A percentile compares a stretch with the other conserved stretches of the same genome.
Evolutionary conservation across 495 filamentous ascomycete genomes (phyloP).

Genomic region (Oidiodendron maius): DNA sequence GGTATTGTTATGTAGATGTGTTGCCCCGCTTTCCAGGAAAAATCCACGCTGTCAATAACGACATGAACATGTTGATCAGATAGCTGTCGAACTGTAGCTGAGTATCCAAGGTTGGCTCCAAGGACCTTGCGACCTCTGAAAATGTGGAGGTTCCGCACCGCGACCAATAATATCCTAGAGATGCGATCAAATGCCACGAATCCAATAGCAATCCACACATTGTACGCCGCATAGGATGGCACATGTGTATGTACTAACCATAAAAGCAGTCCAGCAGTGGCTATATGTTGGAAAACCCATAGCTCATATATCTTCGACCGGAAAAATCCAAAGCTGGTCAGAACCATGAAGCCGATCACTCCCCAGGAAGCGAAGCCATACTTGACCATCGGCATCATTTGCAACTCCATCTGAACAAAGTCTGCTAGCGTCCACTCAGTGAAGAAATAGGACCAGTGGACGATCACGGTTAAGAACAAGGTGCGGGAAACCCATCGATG

Average conservation of each 20-base stretch:
- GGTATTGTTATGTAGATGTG: slow-evolving; percentile 74
- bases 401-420: slow-evolving; percentile 55
- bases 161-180: slow-evolving; percentile 38
- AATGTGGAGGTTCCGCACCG: slow-evolving; percentile 59
- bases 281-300: slow-evolving; percentile 75
- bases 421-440: slow-evolving; percentile 59
- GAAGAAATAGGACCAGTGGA: slow-evolving; percentile 72
- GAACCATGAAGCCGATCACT: slow-evolving; percentile 63
- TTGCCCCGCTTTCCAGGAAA: slow-evolving; percentile 72
- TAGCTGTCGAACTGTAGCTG: slow-evolving; percentile 57
- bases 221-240: slow-evolving; percentile 45
- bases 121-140: slow-evolving; percentile 25
- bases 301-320: slow-evolving; percentile 68
- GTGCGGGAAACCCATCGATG: slow-evolving; percentile 76
- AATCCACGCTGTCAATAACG: slow-evolving; percentile 60
- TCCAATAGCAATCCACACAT: slow-evolving; percentile 70
- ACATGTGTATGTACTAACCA: slow-evolving; percentile 61
- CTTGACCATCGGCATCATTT: slow-evolving; percentile 56
- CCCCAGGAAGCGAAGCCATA: slow-evolving; percentile 71
- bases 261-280: slow-evolving; percentile 62
- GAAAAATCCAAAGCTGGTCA: slow-evolving; percentile 63
- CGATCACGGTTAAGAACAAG: slow-evolving; percentile 65
- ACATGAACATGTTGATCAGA: slow-evolving; percentile 56
- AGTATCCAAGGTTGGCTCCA: slow-evolving; percentile 37
- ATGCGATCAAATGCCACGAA: slow-evolving; percentile 66